These are phyloP conservation scores for Hypocrella siamensis DNA, from an alignment of 2,329 filamentous ascomycete genomes.

Conservation along the genomic window DNA sequence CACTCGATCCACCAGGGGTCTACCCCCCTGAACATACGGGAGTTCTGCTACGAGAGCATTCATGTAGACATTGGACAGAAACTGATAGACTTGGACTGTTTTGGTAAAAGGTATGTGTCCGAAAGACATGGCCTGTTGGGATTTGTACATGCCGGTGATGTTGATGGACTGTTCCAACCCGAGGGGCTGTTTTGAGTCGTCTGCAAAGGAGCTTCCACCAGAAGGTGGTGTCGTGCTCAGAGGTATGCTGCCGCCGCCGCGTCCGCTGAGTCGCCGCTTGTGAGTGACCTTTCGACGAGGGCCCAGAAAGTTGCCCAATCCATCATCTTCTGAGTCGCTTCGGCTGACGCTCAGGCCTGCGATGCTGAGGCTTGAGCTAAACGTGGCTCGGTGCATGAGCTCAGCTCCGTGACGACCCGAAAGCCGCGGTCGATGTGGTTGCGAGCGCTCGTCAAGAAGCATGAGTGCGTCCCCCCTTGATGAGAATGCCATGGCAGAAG, in stretches of 20 bases:
- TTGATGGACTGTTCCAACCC: slow-evolving; percentile 42
- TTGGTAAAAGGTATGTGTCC: slow-evolving; percentile 37
- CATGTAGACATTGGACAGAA: slow-evolving; percentile 40
- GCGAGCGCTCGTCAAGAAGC: slow-evolving; percentile 43
- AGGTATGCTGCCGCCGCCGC: slow-evolving; percentile 23
- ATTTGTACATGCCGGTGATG: slow-evolving; percentile 39
- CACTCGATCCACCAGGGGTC: slow-evolving; percentile 30
- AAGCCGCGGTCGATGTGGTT: slow-evolving; percentile 25
- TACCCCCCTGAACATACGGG: slow-evolving; percentile 21
- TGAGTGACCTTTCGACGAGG: slow-evolving; percentile 23
- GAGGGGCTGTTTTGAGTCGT: slow-evolving; percentile 26
- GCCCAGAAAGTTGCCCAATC: slow-evolving; percentile 42
- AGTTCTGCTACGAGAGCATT: slow-evolving; percentile 33
- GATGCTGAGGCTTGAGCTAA: slow-evolving; percentile 31
- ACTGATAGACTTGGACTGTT: slow-evolving; percentile 36
- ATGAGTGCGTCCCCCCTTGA: slow-evolving; percentile 42
- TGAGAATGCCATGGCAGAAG: slow-evolving; percentile 46
- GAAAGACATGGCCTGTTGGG: slow-evolving; percentile 47
- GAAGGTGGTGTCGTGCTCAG: slow-evolving; percentile 42
- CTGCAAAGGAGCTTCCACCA: slow-evolving; percentile 11
- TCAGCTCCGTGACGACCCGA: slow-evolving; percentile 18
- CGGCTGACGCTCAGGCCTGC: slow-evolving; percentile 39
- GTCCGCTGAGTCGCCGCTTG: slow-evolving; percentile 26
- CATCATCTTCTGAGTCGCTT: slow-evolving; percentile 52
- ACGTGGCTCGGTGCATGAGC: slow-evolving; percentile 22